Base-by-base conservation (phyloP, 177 flowering plant genomes). In the Tripterygium wilfordii region DNA sequence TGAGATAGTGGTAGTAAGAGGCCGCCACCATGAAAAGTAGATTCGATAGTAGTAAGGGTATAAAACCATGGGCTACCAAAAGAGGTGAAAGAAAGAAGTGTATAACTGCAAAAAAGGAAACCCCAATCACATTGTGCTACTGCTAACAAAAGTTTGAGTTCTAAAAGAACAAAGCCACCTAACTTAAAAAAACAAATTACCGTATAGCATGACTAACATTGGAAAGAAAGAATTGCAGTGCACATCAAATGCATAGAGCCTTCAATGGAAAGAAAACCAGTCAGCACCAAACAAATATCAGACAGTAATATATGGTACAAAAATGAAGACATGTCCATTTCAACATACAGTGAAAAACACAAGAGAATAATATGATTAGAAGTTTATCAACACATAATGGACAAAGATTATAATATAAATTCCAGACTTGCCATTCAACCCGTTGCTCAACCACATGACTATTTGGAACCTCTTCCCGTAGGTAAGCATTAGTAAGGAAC, bases 191-290 rank as follows among this genome's bases (percentile, higher is more conserved):
- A 1, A 25, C 23, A 14, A 48, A 56, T 75, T 83, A 94, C 99
- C 99, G 40, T 94, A 89, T 51, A 89, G 96, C 77, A 87, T 23
- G 51, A 89, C 77, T 59, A 94, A 94, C 78, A 83, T 60, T 17
- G 99, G 99, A 80, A 94, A 89, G 88, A 94, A 94, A 57, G 99
- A 86, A 76, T 89, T 94, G 92, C 97, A 94, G 76, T 94, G 99
- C 54, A 94, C 99, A 62, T 89, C 99, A 74, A 89, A 94, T 43
- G 99, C 92, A 64, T 94, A 94, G 53, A 94, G 57, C 99, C 99
- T 94, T 61, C 79, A 79, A 4, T 20, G 41, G 31, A 39, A 8
- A 45, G 28, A 41, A 60, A 12, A 43, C 27, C 16, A 37, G 42
- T 67, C 57, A 77, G 62, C 48, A 55, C 2, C 42, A 42, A 15